These are phyloP conservation scores for Magnolia changhungtana DNA, from an alignment of 164 flowering plant genomes.

Conservation along the genomic window DNA sequence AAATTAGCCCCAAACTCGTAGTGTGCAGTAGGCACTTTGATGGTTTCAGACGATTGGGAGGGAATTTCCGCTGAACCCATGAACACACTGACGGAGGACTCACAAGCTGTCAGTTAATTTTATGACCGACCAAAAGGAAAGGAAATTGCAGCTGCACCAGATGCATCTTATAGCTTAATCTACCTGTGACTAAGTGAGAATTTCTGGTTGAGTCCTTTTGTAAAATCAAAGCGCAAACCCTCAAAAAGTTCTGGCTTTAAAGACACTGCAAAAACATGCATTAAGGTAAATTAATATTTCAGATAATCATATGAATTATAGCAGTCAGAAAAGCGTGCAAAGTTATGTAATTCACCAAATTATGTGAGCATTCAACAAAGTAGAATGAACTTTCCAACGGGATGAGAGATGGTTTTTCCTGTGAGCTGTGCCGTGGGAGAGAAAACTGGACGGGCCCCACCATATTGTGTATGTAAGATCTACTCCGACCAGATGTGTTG, in stretches of 20 bases:
- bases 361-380: too few species aligned
- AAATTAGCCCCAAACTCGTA: slow-evolving; percentile 96
- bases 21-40: slow-evolving; percentile 82
- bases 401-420: too few species aligned
- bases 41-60: slow-evolving; percentile 71
- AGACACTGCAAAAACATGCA: slow-evolving; percentile 58
- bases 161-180: background rate
- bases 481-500: too few species aligned
- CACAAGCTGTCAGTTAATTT: background rate
- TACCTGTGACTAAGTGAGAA: slow-evolving; percentile 94
- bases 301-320: too few species aligned
- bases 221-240: slow-evolving; percentile 93
- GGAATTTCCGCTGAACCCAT: slow-evolving; percentile 93
- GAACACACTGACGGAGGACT: slow-evolving; percentile 44
- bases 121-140: background rate
- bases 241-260: slow-evolving; percentile 93
- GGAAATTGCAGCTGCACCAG: background rate
- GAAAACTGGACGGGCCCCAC: too few species aligned
- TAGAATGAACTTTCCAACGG: too few species aligned
- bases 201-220: slow-evolving; percentile 71
- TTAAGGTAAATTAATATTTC: background rate
- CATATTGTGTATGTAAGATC: too few species aligned
- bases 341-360: too few species aligned
- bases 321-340: background rate
- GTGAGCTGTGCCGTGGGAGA: too few species aligned